Evolutionary conservation across 306 rosid species (phyloP), one percentile per base, ranked within the genome.

Genomic region (Cicer bijugum): DNA sequence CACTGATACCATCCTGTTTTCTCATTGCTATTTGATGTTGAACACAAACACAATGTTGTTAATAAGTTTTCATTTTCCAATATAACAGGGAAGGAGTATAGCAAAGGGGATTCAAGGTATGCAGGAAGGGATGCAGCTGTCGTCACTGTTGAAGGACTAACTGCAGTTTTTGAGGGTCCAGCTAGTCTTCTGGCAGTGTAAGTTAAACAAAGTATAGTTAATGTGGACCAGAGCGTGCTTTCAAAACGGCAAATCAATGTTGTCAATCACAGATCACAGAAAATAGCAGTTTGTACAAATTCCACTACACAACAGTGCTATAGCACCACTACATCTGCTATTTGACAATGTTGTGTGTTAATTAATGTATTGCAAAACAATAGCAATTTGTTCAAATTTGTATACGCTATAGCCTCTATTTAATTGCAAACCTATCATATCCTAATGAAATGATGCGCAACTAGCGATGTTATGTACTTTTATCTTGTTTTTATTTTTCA

Each of bases 41-140:
- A 48, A 14, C 17, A 38, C 2, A 7, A 33, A 12, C 2, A 7
- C 47, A 44, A 50, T 48, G 11, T 58, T 57, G 37, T 38, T 62
- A 12, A 57, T 69, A 53, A 52, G 60, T 39, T 23, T 55, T 12
- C 5, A 28, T 28, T 78, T 50, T 28, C 68, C 8, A 44, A 16
- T 71, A 68, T 80, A 33, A 65, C 81, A 94, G 97, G 98, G 97
- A 94, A 94, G 84, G 98, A 94, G 58, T 94, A 94, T 76, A 94
- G 98, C 90, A 91, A 91, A 84, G 99, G 97, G 12, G 97, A 94
- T 84, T 94, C 99, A 60, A 89, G 99, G 82, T 94, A 94, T 15
- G 97, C 77, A 9, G 90, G 78, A 20, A 85, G 96, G 78, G 93
- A 90, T 72, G 84, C 93, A 8, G 96, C 80, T 6, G 79, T 87